phyloP scores from a whole-genome alignment of 1,284 basidiomycete species.

The Peniophora sp. region DNA sequence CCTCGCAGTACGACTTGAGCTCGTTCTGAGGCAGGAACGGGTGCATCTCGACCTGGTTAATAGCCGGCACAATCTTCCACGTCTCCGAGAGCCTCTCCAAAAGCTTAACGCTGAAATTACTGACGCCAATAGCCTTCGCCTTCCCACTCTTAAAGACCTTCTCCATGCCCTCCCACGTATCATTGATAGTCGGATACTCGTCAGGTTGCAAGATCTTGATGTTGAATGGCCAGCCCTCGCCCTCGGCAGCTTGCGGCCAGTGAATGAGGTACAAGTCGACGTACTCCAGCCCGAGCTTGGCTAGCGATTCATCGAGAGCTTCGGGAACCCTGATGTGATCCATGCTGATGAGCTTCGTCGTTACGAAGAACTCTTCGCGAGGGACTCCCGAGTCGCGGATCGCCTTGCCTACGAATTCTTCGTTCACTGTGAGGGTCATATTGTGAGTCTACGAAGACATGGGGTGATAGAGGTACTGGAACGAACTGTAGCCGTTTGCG shows the following conservation, averaged over 20 bases:
- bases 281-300: conserved; percentile 51
- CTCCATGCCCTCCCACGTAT: conserved; percentile 60
- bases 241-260: conserved; percentile 29
- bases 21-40: conserved; percentile 41
- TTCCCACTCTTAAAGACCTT: conserved; percentile 35
- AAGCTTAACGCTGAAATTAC: conserved; percentile 40
- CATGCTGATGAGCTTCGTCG: conserved; percentile 30
- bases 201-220: conserved; percentile 24
- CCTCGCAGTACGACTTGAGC: conserved; percentile 41
- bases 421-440: conserved; percentile 26
- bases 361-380: conserved; percentile 41
- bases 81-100: conserved; percentile 22
- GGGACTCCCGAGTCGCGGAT: conserved; percentile 38
- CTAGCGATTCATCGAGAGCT: conserved; percentile 47
- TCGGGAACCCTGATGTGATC: conserved; percentile 40
- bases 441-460: no score
- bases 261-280: conserved; percentile 70
- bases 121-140: conserved; percentile 40
- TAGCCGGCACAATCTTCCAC: conserved; percentile 13
- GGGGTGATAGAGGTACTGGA: conserved; percentile 5
- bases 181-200: conserved; percentile 36
- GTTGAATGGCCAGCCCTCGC: conserved; percentile 6
- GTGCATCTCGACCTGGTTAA: conserved; percentile 22
- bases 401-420: conserved; percentile 40
- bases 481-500: conserved; percentile 4